Evolutionary conservation across 2,329 filamentous ascomycete genomes (phyloP), one percentile per base, ranked within the genome.

Genomic region (Cladorrhinum sp.): DNA sequence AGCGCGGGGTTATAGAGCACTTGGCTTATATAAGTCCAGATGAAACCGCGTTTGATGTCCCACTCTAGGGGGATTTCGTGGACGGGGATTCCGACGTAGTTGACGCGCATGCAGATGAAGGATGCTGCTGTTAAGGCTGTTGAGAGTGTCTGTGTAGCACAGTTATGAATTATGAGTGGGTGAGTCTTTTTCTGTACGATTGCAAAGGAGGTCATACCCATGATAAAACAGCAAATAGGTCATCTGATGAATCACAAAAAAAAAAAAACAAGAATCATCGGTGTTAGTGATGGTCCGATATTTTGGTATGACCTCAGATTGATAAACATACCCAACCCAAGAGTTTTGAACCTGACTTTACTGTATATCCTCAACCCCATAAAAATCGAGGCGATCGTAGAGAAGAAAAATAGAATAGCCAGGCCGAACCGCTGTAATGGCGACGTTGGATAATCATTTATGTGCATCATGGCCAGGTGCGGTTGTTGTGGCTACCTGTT

Each of bases 1-100:
- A 74, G 65, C 50, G 71, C 65, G 9, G 72, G 72, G 51, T 73
- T 73, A 57, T 73, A 73, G 1, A 70, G 59, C 18, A 70, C 2
- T 13, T 50, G 49, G 23, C 49, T 4, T 6, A 27, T 9, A 5
- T 8, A 50, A 2, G 49, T 50, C 49, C 49, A 50, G 2, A 20
- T 13, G 8, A 50, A 24, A 6, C 20, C 49, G 2, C 4, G 7
- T 25, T 50, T 8, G 49, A 25, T 16, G 10, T 45, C 41, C 49
- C 22, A 25, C 3, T 50, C 8, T 13, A 24, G 32, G 10, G 53
- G 54, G 36, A 59, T 49, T 16, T 32, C 1, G 9, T 25, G 6
- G 20, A 16, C 12, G 48, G 4, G 13, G 29, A 57, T 60, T 48
- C 58, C 58, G 32, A 60, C 48, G n/a, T 48, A 57, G 36, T 57